Evolutionary conservation across 2,329 filamentous ascomycete species (phyloP).

Genomic region (Talaromyces sp.): DNA sequence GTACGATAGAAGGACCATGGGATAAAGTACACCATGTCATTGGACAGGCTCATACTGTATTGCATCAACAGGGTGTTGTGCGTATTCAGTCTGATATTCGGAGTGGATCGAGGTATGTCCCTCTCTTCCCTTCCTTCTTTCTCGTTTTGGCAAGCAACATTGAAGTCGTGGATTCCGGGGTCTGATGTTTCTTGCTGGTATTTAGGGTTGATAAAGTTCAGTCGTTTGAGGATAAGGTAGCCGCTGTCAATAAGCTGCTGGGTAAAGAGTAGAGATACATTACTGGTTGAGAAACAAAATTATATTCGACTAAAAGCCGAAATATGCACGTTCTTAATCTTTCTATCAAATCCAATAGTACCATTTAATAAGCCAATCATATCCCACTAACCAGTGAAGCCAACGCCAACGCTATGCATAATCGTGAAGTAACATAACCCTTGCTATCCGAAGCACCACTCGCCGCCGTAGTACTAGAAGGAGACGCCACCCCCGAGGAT

Average conservation of each 20-base stretch:
- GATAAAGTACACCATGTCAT: slow-evolving; percentile 78
- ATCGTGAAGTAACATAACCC: not conserved
- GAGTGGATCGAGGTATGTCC: slow-evolving; percentile 65
- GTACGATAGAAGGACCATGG: slow-evolving; percentile 73
- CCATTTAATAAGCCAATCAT: too few species aligned
- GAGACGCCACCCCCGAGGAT: slow-evolving; percentile 38
- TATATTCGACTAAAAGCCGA: not conserved
- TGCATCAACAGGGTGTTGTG: slow-evolving; percentile 71
- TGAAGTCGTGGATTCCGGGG: too few species aligned
- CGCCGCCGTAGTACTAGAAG: slow-evolving; percentile 19
- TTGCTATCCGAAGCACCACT: not conserved
- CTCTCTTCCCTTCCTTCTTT: too few species aligned
- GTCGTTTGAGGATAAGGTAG: slow-evolving; percentile 73
- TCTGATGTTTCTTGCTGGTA: slow-evolving; percentile 13
- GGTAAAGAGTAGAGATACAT: slow-evolving; percentile 22
- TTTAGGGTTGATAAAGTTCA: slow-evolving; percentile 78
- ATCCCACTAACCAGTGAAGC: not conserved
- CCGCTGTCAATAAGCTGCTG: slow-evolving; percentile 52
- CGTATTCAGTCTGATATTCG: slow-evolving; percentile 86
- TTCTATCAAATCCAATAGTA: not conserved
- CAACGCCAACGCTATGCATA: slow-evolving; percentile 13
- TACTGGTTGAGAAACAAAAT: not conserved
- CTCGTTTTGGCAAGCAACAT: not conserved
- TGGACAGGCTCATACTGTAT: slow-evolving; percentile 74
- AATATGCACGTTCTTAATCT: not conserved